Evolutionary conservation across 192 early-diverging fungal species (phyloP), one percentile per base, ranked within the genome.

Genomic region (Allomyces arbusculus): DNA sequence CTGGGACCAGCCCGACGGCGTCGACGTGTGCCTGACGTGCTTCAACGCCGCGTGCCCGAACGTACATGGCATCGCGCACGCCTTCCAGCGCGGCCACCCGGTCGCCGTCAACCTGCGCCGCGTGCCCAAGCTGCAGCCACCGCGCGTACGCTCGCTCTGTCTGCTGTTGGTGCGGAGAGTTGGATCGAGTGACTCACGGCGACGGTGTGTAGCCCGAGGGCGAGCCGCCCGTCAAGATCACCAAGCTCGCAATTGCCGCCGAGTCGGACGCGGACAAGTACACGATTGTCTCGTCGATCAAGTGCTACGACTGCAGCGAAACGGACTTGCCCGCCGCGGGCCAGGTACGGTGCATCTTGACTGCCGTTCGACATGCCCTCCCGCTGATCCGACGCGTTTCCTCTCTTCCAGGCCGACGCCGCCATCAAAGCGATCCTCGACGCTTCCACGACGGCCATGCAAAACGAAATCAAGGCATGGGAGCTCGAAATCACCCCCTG

Each of bases 401-500:
- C 23, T 4, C 28, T 14, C 22, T 7, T 23, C 10, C 68, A 90
- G 90, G 71, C 88, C 62, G 66, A 76, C 0, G 68, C 71, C 4
- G 76, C 87, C 25, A 77, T 88, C 12, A 80, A 85, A 26, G 84
- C 82, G 9, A 82, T 96, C 22, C 75, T 94, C 67, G 70, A 74
- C 9, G 83, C 92, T 0, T 74, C 89, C 7, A 92, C 94, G 23
- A 88, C 92, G 3, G 83, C 82, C 63, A 85, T 85, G 70, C 80
- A 90, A 68, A 86, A 84, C 3, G 94, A 96, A 72, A 85, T 95
- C 71, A 89, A 94, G 71, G 87, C 89, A 1, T 99, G 95, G 95
- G 84, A 93, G 64, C 88, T 91, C 65, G 91, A 95, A 44, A 82
- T 89, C 61, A 66, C 67, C 10, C 69, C 79, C 0, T 99, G 95